A percentile compares a stretch with the other conserved stretches of the same genome.
These are phyloP conservation scores for Phytophthora pinifolia DNA, from an alignment of 352 stramenopile genomes.

Conservation along the genomic window DNA sequence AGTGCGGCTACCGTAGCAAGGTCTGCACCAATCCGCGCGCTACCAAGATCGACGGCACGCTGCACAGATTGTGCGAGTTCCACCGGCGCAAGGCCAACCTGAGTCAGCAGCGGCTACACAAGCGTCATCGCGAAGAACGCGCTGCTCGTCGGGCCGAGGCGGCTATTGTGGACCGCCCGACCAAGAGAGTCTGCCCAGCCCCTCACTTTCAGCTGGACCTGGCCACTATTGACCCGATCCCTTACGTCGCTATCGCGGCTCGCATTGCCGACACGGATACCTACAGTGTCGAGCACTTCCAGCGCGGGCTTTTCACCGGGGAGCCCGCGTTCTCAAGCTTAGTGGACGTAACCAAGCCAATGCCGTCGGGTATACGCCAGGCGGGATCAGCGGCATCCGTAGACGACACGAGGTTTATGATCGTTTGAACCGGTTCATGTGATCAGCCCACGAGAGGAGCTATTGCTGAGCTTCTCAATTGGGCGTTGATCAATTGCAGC, in stretches of 20 bases:
- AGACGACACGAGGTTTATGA: background rate
- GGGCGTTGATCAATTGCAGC: no score
- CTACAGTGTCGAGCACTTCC: background rate
- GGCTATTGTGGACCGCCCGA: no score
- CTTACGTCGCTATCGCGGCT: background rate
- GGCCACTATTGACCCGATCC: conserved; percentile 1
- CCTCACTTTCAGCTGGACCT: background rate
- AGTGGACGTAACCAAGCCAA: background rate
- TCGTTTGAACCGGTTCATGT: background rate
- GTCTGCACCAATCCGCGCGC: conserved; percentile 42
- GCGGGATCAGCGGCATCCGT: background rate
- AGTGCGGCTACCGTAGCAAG: conserved; percentile 49
- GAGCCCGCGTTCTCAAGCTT: background rate
- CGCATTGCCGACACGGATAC: no score
- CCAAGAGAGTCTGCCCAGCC: background rate
- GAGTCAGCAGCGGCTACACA: conserved; percentile 49
- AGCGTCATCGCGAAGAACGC: conserved; percentile 26
- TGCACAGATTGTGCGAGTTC: conserved; percentile 60
- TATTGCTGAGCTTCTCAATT: background rate
- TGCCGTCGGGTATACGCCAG: background rate
- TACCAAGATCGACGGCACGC: conserved; percentile 43
- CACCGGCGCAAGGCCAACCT: conserved; percentile 55
- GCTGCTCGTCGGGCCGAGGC: background rate
- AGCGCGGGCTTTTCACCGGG: background rate
- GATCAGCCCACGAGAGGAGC: no score